A percentile compares a stretch with the other conserved stretches of the same genome.
phyloP scores from a whole-genome alignment of 768 basidiomycete genomes.

The Termitomyces sp. region DNA sequence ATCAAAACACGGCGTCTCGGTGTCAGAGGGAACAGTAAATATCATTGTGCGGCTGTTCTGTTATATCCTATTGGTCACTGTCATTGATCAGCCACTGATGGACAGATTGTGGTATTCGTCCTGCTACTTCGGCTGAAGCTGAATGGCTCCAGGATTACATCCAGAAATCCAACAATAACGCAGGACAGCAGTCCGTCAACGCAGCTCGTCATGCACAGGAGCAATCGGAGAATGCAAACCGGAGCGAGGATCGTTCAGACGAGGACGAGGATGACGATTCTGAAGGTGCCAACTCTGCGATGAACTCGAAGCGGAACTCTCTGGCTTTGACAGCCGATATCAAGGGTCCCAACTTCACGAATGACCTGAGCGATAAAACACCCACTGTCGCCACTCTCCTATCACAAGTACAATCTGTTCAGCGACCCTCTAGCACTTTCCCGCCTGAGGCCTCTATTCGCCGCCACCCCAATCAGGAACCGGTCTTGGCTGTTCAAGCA shows the following conservation, averaged over 20 bases:
- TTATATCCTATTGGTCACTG: constrained; percentile 29
- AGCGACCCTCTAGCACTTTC: constrained; percentile 56
- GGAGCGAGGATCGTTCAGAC: constrained; percentile 70
- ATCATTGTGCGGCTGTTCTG: constrained; percentile 69
- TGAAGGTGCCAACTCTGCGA: constrained; percentile 62
- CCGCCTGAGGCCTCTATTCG: constrained; percentile 76
- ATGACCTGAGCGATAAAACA: constrained; percentile 80
- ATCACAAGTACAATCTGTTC: constrained; percentile 72
- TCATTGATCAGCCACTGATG: constrained; percentile 30
- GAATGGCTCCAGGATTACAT: constrained; percentile 93
- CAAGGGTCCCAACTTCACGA: constrained; percentile 54
- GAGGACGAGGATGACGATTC: constrained; percentile 89
- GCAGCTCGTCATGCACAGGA: constrained; percentile 73
- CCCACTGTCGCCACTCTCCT: constrained; percentile 77
- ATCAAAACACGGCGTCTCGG: constrained; percentile 94
- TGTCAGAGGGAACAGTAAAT: constrained; percentile 93
- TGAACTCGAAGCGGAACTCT: constrained; percentile 71
- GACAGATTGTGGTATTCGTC: constrained; percentile 88
- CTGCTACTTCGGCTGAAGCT: constrained; percentile 86
- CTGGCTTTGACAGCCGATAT: constrained; percentile 61
- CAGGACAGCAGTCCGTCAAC: constrained; percentile 71
- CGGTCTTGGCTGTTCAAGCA: constrained; percentile 50
- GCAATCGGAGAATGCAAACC: constrained; percentile 55
- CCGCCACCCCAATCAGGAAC: constrained; percentile 63
- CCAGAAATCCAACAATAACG: constrained; percentile 85